Percentiles rank a stretch among this genome's conserved stretches.
These are phyloP conservation scores for Nematocida ironsii DNA, from an alignment of 371 early-diverging fungal species.

Conservation along the genomic window DNA sequence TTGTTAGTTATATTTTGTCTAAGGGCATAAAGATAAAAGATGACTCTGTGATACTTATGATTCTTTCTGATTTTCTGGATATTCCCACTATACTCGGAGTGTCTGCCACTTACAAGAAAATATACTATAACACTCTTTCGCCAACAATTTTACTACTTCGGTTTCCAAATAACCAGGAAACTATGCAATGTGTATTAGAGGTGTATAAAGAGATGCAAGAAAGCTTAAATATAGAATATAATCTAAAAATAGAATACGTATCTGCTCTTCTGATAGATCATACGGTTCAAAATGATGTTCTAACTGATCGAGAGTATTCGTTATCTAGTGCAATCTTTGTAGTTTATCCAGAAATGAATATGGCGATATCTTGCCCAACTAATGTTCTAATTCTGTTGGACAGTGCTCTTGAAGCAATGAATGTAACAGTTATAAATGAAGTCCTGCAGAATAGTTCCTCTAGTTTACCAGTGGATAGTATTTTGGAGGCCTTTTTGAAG, in stretches of 20 bases:
- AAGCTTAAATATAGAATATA: background rate
- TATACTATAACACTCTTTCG: slow-evolving; percentile 49
- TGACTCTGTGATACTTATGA: background rate
- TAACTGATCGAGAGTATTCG: background rate
- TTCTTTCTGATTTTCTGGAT: slow-evolving; percentile 42
- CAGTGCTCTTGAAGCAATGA: background rate
- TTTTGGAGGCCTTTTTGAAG: background rate
- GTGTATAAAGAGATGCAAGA: slow-evolving; percentile 13
- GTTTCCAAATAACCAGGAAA: background rate
- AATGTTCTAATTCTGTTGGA: background rate
- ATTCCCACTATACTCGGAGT: slow-evolving; percentile 2
- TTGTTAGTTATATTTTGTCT: background rate
- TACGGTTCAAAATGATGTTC: background rate
- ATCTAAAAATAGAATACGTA: slow-evolving; percentile 12
- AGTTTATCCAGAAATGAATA: background rate
- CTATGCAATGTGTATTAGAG: background rate
- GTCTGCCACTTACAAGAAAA: background rate
- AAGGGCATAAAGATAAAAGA: background rate
- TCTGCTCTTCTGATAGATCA: background rate
- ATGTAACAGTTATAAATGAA: background rate
- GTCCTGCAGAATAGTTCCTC: background rate
- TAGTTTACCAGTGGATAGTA: background rate
- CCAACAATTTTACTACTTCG: slow-evolving; percentile 40
- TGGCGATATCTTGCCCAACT: background rate
- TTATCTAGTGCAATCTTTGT: background rate